Evolutionary conservation across 2,329 filamentous ascomycete species (phyloP).

Genomic region (Pseudogymnoascus sp.): DNA sequence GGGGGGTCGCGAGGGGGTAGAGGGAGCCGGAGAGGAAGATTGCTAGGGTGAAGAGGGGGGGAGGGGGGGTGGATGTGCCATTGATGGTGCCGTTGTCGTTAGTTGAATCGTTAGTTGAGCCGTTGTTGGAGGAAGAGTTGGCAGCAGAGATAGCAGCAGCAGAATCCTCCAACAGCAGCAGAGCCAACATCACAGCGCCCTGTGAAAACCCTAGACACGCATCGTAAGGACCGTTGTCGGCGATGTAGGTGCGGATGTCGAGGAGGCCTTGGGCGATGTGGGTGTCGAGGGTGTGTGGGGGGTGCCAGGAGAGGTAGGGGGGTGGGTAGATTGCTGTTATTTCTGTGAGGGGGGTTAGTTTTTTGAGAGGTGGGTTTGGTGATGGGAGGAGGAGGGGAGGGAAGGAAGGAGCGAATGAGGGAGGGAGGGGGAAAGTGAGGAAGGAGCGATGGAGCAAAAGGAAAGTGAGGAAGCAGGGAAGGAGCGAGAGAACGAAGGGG

Average conservation of each 20-base stretch:
- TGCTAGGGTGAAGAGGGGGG: slow-evolving; percentile 42
- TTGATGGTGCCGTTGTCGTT: not conserved
- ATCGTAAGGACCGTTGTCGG: slow-evolving; percentile 9
- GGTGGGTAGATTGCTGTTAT: not conserved
- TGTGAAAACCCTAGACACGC: slow-evolving; percentile 9
- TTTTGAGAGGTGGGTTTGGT: no score
- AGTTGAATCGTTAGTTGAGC: no score
- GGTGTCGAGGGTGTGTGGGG: not conserved
- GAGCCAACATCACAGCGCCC: not conserved
- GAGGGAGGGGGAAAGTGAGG: no score
- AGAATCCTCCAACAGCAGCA: not conserved
- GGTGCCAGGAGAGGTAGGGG: not conserved
- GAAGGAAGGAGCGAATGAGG: not conserved
- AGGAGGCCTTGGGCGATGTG: not conserved
- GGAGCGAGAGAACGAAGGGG: not conserved
- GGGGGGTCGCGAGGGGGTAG: not conserved
- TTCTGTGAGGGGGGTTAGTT: not conserved
- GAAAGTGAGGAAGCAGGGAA: not conserved
- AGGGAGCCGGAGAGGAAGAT: slow-evolving; percentile 30
- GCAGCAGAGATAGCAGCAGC: not conserved
- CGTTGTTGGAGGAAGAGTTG: not conserved
- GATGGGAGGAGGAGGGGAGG: not conserved
- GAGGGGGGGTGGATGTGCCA: slow-evolving; percentile 13
- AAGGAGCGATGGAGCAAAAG: not conserved
- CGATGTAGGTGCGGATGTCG: slow-evolving; percentile 8